A percentile compares a stretch with the other conserved stretches of the same genome.
Evolutionary conservation across 495 filamentous ascomycete species (phyloP).

Genomic region (Amphirosellinia nigrospora): DNA sequence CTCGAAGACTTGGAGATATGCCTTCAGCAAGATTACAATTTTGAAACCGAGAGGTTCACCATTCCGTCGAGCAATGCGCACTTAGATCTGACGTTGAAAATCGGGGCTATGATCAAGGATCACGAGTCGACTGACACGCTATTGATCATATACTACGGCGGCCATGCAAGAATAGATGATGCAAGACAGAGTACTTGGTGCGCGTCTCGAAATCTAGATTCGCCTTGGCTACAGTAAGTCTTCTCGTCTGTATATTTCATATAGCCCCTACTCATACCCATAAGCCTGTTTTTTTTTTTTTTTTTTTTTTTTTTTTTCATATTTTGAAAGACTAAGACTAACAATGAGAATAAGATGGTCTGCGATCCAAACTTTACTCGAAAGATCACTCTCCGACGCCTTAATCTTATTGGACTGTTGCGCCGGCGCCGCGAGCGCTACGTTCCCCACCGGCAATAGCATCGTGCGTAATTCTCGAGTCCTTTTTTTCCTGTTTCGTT

Average conservation of each 20-base stretch:
- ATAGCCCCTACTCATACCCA: neutral
- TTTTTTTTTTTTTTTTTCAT: too few relatives aligned
- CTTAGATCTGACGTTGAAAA: slow-evolving; percentile 54
- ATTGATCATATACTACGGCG: slow-evolving; percentile 61
- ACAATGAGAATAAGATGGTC: slow-evolving; percentile 47
- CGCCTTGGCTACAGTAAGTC: slow-evolving; percentile 51
- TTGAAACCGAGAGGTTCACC: slow-evolving; percentile 53
- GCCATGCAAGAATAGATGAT: slow-evolving; percentile 59
- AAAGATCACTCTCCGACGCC: slow-evolving; percentile 58
- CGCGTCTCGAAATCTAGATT: slow-evolving; percentile 49
- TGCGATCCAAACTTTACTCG: slow-evolving; percentile 59
- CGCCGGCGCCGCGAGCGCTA: slow-evolving; percentile 57
- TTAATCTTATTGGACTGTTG: slow-evolving; percentile 62
- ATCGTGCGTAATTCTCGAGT: too few relatives aligned
- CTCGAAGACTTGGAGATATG: slow-evolving; percentile 57
- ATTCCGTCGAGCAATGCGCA: slow-evolving; percentile 60
- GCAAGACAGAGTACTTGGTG: slow-evolving; percentile 61
- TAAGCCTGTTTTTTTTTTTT: neutral
- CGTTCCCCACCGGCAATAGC: slow-evolving; percentile 53
- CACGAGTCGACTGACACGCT: slow-evolving; percentile 56
- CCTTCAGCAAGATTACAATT: slow-evolving; percentile 55
- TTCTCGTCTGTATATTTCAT: neutral
- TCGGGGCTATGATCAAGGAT: slow-evolving; percentile 56
- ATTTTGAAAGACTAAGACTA: neutral
- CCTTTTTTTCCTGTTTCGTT: too few relatives aligned